Evolutionary conservation across 257 asterid species (phyloP).

Genomic region (Solanum tacnaense): DNA sequence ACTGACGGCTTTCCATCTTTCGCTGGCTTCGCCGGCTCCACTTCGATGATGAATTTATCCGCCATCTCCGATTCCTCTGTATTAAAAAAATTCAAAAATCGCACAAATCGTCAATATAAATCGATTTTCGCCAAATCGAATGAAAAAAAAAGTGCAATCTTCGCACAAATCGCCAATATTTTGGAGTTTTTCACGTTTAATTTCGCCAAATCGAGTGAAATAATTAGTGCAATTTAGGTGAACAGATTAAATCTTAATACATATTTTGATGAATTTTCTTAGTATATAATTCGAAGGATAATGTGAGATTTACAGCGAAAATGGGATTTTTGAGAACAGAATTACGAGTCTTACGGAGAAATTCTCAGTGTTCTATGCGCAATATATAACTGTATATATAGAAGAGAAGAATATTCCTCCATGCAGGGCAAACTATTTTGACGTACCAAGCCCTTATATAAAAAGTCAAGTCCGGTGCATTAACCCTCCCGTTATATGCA

Average conservation of each 20-base stretch:
- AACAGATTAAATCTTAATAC: not conserved
- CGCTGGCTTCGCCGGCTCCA: constrained; percentile 74
- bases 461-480: not conserved
- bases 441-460: not conserved
- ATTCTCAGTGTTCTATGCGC: not conserved
- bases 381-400: not conserved
- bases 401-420: not conserved
- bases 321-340: not conserved
- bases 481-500: too few species aligned
- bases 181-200: not conserved
- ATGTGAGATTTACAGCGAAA: not conserved
- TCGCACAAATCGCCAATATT: not conserved
- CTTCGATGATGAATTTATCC: constrained; percentile 36
- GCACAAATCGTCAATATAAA: not conserved
- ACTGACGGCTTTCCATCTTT: constrained; percentile 64
- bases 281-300: not conserved
- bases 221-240: not conserved
- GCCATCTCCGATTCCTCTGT: constrained; percentile 27
- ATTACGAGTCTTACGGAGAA: not conserved
- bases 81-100: not conserved
- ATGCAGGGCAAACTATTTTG: not conserved
- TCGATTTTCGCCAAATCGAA: not conserved
- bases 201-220: not conserved
- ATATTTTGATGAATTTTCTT: not conserved
- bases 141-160: not conserved